These are phyloP conservation scores for Somion occarium DNA, from an alignment of 1,284 basidiomycete genomes.

Conservation along the genomic window DNA sequence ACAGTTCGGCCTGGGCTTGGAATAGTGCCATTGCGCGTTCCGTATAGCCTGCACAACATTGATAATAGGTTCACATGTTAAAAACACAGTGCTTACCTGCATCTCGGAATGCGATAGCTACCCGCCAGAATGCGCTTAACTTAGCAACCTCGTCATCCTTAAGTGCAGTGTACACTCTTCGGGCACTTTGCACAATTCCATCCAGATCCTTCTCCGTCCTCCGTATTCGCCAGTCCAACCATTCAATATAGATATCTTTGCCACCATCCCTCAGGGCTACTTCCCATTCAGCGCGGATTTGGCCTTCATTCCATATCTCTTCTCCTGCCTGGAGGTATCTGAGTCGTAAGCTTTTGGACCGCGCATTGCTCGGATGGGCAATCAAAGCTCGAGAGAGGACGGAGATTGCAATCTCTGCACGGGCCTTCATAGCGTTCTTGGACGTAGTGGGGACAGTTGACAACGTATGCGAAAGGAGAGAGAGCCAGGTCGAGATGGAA, in stretches of 20 bases:
- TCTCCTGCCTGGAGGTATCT: constrained; percentile 67
- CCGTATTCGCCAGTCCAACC: constrained; percentile 70
- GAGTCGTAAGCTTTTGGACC: constrained; percentile 49
- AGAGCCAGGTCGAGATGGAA: constrained; percentile 59
- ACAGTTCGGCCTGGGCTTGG: constrained; percentile 77
- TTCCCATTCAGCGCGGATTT: constrained; percentile 67
- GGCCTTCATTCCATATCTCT: constrained; percentile 57
- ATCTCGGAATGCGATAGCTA: constrained; percentile 62
- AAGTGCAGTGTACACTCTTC: constrained; percentile 37
- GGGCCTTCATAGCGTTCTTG: constrained; percentile 60
- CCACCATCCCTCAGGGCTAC: constrained; percentile 39
- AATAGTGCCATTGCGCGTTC: constrained; percentile 71
- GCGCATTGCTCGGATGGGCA: constrained; percentile 46
- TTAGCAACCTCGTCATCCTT: constrained; percentile 44
- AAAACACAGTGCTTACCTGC: constrained; percentile 53
- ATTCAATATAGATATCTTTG: constrained; percentile 53
- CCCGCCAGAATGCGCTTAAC: constrained; percentile 68
- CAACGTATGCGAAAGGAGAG: constrained; percentile 55
- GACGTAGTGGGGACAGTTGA: constrained; percentile 52
- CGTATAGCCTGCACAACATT: constrained; percentile 25
- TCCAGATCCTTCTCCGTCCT: constrained; percentile 40
- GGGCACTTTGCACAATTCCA: constrained; percentile 46
- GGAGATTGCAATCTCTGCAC: constrained; percentile 66
- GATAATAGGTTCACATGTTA: background rate
- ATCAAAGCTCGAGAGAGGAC: constrained; percentile 62